These are phyloP conservation scores for Mycena venus DNA, from an alignment of 768 basidiomycete genomes.

Conservation along the genomic window DNA sequence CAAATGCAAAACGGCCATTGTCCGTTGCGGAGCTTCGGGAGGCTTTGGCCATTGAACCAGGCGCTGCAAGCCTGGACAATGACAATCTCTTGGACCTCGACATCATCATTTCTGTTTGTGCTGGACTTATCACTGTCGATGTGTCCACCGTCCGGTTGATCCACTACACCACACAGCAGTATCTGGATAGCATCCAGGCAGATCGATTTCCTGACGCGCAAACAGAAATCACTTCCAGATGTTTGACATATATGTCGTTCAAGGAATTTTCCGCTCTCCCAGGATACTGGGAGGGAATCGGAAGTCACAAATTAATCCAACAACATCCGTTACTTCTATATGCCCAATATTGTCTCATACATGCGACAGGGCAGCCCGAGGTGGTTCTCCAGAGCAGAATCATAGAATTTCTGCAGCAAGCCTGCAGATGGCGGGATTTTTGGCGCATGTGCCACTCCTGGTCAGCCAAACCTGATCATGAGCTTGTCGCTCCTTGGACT, in stretches of 20 bases:
- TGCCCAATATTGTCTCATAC: not conserved
- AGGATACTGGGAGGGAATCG: too few relatives aligned
- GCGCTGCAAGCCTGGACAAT: not conserved
- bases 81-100: not conserved
- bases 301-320: too few relatives aligned
- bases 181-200: not conserved
- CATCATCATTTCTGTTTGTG: not conserved
- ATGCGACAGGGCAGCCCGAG: not conserved
- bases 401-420: not conserved
- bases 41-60: not conserved
- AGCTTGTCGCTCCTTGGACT: not conserved
- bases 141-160: not conserved
- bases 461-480: too few relatives aligned
- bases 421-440: not conserved
- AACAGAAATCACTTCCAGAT: not conserved
- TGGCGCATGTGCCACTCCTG: too few relatives aligned
- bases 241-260: not conserved
- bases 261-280: too few relatives aligned
- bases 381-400: not conserved
- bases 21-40: not conserved
- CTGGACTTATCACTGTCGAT: not conserved
- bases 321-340: not conserved
- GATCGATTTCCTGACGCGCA: not conserved
- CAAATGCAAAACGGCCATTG: not conserved
- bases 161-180: not conserved